Evolutionary conservation across 495 filamentous ascomycete species (phyloP).

Genomic region (Xylaria curta): DNA sequence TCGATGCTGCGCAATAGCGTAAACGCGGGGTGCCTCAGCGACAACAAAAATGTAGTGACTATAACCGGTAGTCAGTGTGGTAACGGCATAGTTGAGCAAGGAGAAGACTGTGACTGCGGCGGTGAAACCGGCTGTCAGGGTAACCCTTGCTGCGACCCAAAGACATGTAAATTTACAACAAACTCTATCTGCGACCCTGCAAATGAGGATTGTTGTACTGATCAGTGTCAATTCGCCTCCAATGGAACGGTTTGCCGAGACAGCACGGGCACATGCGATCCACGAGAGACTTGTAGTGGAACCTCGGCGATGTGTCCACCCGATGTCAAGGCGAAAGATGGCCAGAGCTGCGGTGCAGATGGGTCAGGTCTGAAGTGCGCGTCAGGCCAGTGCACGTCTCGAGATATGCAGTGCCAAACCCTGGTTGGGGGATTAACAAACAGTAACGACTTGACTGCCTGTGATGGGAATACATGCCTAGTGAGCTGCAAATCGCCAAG

Average conservation of each 20-base stretch:
- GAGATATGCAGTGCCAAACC: conserved; percentile 86
- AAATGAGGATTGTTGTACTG: conserved; percentile 88
- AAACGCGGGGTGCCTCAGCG: conserved; percentile 74
- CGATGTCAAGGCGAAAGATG: conserved; percentile 73
- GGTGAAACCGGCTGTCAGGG: conserved; percentile 70
- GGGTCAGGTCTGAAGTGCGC: conserved; percentile 73
- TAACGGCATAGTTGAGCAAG: conserved; percentile 94
- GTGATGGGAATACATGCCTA: conserved; percentile 72
- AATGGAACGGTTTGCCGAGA: conserved; percentile 76
- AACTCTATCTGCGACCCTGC: conserved; percentile 83
- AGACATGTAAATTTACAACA: conserved; percentile 84
- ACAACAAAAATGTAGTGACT: conserved; percentile 85
- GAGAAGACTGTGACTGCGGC: conserved; percentile 96
- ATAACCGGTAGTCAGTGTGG: conserved; percentile 88
- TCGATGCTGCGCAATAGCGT: conserved; percentile 82
- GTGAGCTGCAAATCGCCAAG: conserved; percentile 78
- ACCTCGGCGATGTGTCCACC: conserved; percentile 72
- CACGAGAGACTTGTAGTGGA: conserved; percentile 82
- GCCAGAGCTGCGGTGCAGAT: conserved; percentile 66
- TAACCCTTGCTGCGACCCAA: conserved; percentile 84
- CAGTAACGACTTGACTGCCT: conserved; percentile 83
- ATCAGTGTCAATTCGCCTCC: conserved; percentile 72
- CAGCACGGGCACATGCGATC: conserved; percentile 81
- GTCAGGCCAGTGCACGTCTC: conserved; percentile 92
- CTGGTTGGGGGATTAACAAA: conserved; percentile 80